A percentile compares a stretch with the other conserved stretches of the same genome.
Evolutionary conservation across 169 alveolate species (phyloP).

Genomic region (Babesia ovata): DNA sequence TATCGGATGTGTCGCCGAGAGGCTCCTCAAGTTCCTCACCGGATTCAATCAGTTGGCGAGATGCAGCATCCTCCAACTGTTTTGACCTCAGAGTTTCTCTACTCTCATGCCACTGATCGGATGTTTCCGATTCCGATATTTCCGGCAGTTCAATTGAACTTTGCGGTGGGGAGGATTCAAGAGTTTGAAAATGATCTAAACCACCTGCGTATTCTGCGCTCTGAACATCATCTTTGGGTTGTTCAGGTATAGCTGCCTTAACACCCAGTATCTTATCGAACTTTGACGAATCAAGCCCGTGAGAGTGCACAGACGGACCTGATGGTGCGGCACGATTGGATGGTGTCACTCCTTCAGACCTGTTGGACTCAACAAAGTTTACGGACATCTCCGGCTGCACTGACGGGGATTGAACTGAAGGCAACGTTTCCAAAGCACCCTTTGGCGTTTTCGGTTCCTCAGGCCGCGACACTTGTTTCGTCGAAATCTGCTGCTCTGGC

Average conservation of each 20-base stretch:
- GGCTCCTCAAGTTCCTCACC: too few species aligned
- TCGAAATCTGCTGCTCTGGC: background rate
- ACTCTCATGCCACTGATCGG: background rate
- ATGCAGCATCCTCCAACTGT: too few species aligned
- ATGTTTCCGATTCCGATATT: background rate
- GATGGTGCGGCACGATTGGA: background rate
- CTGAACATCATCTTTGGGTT: background rate
- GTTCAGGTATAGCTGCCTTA: too few species aligned
- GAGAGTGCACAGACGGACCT: background rate
- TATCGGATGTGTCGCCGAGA: too few species aligned
- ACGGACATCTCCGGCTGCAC: too few species aligned
- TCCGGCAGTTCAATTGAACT: background rate
- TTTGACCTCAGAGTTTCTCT: too few species aligned
- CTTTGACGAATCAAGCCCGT: background rate
- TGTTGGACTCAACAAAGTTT: background rate
- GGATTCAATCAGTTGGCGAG: too few species aligned
- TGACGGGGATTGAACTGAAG: background rate
- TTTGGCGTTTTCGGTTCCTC: background rate
- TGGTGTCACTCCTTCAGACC: background rate
- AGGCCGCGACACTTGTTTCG: background rate
- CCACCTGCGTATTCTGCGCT: background rate
- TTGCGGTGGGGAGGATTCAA: background rate
- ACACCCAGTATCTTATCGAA: too few species aligned
- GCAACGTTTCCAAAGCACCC: background rate
- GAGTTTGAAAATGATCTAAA: background rate